A percentile compares a stretch with the other conserved stretches of the same genome.
These are phyloP conservation scores for Colletotrichum sp. DNA, from an alignment of 2,329 filamentous ascomycete genomes.

Conservation along the genomic window DNA sequence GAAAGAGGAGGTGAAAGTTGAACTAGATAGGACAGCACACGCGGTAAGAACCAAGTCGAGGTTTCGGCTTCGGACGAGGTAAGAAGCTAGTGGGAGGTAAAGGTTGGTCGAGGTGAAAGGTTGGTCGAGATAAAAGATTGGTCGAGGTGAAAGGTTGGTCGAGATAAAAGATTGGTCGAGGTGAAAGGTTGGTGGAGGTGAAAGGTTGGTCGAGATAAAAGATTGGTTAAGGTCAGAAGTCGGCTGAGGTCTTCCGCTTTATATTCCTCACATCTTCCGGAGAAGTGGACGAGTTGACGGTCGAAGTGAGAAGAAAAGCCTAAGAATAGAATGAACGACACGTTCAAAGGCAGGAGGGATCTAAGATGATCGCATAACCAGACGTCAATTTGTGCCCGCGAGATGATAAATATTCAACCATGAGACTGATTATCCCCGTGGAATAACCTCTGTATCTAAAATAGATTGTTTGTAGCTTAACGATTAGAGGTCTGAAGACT, in stretches of 20 bases:
- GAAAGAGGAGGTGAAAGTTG: neutral
- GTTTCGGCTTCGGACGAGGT: neutral
- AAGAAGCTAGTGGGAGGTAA: neutral
- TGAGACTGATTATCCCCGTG: no score
- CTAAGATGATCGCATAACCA: fast-evolving
- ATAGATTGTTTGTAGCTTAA: no score
- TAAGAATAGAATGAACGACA: neutral
- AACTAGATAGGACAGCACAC: neutral
- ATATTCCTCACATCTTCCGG: fast-evolving
- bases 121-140: neutral
- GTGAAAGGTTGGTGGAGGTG: neutral
- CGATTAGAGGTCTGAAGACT: no score
- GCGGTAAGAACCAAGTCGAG: neutral
- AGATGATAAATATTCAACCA: neutral
- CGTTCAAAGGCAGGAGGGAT: neutral
- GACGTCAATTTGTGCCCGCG: fast-evolving
- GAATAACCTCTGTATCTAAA: no score
- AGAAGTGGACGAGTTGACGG: neutral
- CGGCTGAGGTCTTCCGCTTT: fast-evolving
- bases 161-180: no score
- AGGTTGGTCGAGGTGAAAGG: neutral
- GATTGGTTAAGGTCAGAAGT: neutral
- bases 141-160: neutral
- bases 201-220: neutral
- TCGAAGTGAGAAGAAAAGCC: neutral